phyloP scores from a whole-genome alignment of 306 rosid genomes.

The Abrus precatorius region DNA sequence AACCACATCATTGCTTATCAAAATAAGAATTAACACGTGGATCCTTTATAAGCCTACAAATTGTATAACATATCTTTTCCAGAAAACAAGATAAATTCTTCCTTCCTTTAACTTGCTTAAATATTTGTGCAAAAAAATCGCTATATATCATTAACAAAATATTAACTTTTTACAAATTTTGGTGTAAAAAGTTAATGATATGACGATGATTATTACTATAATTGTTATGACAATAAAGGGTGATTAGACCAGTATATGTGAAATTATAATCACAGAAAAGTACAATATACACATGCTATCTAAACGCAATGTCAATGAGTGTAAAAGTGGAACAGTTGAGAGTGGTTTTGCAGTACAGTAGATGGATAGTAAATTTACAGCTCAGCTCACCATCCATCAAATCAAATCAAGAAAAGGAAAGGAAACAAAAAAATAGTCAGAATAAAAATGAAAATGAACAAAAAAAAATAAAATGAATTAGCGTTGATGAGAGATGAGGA shows the following conservation, averaged over 20 bases:
- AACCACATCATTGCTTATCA: no score
- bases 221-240: not conserved
- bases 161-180: no score
- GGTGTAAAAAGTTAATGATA: no score
- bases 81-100: no score
- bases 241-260: slow-evolving; percentile 14
- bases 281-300: not conserved
- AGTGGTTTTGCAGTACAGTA: not conserved
- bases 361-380: slow-evolving; percentile 25
- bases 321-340: slow-evolving; percentile 4
- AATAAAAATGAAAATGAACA: not conserved
- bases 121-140: no score
- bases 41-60: no score
- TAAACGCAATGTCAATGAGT: not conserved
- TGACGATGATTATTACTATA: not conserved
- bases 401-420: not conserved
- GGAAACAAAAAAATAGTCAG: not conserved
- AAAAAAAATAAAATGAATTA: slow-evolving; percentile 40
- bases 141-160: no score
- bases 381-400: not conserved
- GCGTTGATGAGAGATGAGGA: slow-evolving; percentile 56
- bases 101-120: no score
- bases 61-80: no score
- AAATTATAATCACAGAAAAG: not conserved
- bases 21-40: no score